Base-by-base conservation (phyloP, 345 rosid genomes). In the Melastoma malabathricum region DNA sequence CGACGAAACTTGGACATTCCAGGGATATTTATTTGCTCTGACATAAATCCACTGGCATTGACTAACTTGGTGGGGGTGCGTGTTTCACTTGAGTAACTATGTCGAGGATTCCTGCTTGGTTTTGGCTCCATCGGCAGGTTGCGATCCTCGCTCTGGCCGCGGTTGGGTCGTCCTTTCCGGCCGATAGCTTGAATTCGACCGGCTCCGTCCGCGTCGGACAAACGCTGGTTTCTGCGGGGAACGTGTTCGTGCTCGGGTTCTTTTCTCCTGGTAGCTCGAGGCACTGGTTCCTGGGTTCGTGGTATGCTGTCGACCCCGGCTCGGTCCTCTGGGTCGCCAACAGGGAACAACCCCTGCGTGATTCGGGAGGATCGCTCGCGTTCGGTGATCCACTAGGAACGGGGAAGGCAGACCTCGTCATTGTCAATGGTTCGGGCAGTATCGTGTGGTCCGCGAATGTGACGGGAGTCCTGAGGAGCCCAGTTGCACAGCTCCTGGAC, bases 321-420 rank as follows among this genome's bases (percentile, higher is more conserved):
- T 43, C 47, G 0, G 55, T 65, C 14, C 77, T 69, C 10, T 71
- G 77, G 77, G 69, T 74, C 3, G 77, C 79, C 13, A 74, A 74
- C 16, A 69, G 73, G 52, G 65, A 74, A 9, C 6, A 16, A n/a
- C 68, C 70, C 4, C 51, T 74, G 9, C 14, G 46, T 0, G 45
- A 55, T 8, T 34, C 18, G 10, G 23, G 65, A 0, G 68, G 47
- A 7, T 49, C 7, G 6, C 52, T 72, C 47, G 58, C 59, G 39
- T 59, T 70, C 10, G 50, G n/a, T 13, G 17, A 44, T 51, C 48
- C 43, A 15, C 61, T 48, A 45, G 50, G 48, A 29, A 29, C 2
- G 12, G 20, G 23, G 48, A 53, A 61, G 10, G 64, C 39, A 25
- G 55, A 56, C 20, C 54, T 76, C 20, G 58, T 25, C 17, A 51